Conservation (phyloP, 441 rosid species). For the Euphorbia celastroides region DNA sequence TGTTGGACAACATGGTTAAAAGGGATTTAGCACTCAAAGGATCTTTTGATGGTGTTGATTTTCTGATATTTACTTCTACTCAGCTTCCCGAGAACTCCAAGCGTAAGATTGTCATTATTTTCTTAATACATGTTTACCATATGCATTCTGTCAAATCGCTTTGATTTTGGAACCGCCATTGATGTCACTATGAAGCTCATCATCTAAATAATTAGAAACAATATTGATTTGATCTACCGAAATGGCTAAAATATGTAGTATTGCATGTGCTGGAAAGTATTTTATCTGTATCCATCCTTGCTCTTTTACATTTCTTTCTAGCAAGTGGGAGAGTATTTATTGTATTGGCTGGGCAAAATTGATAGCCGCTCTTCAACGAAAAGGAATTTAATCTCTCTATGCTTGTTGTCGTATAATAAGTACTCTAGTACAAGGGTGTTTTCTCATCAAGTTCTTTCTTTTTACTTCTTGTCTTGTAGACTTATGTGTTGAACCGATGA, state of each 20-base stretch:
- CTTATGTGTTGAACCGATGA: neutral
- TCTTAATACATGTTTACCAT: constrained; percentile 1
- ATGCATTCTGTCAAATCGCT: neutral
- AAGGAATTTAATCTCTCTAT: neutral
- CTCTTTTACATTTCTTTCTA: neutral
- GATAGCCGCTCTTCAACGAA: too few species aligned
- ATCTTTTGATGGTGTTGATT: constrained; percentile 64
- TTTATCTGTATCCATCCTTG: neutral
- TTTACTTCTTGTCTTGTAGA: neutral
- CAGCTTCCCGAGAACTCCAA: constrained; percentile 83
- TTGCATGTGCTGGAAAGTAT: too few species aligned
- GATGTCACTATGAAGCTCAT: neutral
- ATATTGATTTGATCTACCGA: too few species aligned
- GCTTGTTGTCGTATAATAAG: neutral
- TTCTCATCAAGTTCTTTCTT: neutral
- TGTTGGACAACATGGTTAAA: constrained; percentile 75
- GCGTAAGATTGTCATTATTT: constrained; percentile 48
- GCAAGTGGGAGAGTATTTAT: neutral
- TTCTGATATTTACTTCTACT: constrained; percentile 80
- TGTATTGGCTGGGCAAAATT: neutral
- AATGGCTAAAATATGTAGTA: too few species aligned
- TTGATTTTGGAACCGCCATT: neutral
- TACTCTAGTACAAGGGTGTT: too few species aligned
- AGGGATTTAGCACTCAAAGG: constrained; percentile 87
- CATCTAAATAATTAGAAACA: too few species aligned